Conservation (phyloP, 108 stramenopile species). For the Skeletonema marinoi region DNA sequence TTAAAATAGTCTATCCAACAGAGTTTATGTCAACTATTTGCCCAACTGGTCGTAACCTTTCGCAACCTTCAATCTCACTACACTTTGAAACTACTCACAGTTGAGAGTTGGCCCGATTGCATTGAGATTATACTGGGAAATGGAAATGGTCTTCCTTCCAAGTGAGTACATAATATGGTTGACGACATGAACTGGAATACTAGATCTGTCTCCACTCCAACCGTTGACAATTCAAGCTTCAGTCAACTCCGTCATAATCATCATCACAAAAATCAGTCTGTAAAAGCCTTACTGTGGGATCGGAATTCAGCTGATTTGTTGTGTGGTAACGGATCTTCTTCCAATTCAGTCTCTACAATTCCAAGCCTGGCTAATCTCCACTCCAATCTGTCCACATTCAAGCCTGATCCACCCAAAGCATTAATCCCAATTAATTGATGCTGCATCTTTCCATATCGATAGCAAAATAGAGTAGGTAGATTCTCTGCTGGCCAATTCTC, state of each 20-base stretch:
- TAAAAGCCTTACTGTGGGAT: constrained; percentile 5
- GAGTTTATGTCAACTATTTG: no score
- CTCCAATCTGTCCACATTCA: constrained; percentile 47
- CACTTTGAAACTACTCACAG: no score
- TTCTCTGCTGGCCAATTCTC: constrained; percentile 91
- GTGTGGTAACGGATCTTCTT: constrained; percentile 32
- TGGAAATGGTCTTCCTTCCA: no score
- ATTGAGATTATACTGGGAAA: no score
- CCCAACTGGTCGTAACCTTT: no score
- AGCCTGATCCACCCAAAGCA: constrained; percentile 38
- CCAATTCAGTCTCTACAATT: constrained; percentile 50
- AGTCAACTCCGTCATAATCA: constrained; percentile 39
- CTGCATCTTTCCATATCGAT: constrained; percentile 82
- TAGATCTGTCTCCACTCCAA: no score
- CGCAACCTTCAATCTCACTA: no score
- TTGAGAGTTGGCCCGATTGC: no score
- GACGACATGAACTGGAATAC: no score
- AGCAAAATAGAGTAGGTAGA: constrained; percentile 91
- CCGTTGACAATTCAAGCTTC: background rate
- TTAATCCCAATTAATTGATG: constrained; percentile 70
- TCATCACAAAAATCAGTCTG: constrained; percentile 9
- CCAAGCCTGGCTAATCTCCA: constrained; percentile 56
- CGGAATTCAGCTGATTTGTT: background rate
- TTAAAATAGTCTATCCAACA: no score
- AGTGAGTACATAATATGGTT: no score